phyloP scores from a whole-genome alignment of 169 alveolate species.

The Cryptosporidium viatorum region DNA sequence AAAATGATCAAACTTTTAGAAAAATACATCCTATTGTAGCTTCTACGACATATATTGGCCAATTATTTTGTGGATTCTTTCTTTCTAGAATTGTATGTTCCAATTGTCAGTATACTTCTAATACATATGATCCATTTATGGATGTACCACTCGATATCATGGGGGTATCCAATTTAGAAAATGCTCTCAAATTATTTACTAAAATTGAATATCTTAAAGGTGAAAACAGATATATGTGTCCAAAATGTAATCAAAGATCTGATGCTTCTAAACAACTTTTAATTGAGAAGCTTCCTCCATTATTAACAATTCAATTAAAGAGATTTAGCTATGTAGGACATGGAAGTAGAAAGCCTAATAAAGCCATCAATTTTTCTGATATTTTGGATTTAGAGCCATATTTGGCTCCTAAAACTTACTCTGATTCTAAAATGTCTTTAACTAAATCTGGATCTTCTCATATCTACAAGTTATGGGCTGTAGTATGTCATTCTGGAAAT shows the following conservation, averaged over 20 bases:
- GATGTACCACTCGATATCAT: slow-evolving; percentile 79
- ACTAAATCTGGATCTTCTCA: not conserved
- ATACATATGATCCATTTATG: slow-evolving; percentile 79
- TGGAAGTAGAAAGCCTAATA: slow-evolving; percentile 65
- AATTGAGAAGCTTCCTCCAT: slow-evolving; percentile 66
- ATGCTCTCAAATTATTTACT: slow-evolving; percentile 77
- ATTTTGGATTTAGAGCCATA: slow-evolving; percentile 39
- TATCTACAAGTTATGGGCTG: slow-evolving; percentile 79
- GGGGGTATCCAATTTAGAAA: slow-evolving; percentile 78
- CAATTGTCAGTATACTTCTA: slow-evolving; percentile 73
- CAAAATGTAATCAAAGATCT: slow-evolving; percentile 33
- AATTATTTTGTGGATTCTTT: slow-evolving; percentile 81
- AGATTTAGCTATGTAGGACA: slow-evolving; percentile 67
- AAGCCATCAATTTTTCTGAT: slow-evolving; percentile 32
- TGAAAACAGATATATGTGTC: slow-evolving; percentile 79
- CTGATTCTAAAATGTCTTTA: not conserved
- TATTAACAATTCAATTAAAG: slow-evolving; percentile 58
- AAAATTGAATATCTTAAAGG: slow-evolving; percentile 78
- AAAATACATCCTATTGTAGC: slow-evolving; percentile 76
- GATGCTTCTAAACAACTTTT: slow-evolving; percentile 69
- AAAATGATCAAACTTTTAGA: slow-evolving; percentile 54
- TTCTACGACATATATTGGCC: slow-evolving; percentile 80
- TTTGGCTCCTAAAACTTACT: slow-evolving; percentile 8
- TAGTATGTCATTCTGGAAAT: slow-evolving; percentile 79
- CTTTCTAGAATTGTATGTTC: slow-evolving; percentile 77